These are phyloP conservation scores for Entomophthora muscae DNA, from an alignment of 371 early-diverging fungal species.

Conservation along the genomic window DNA sequence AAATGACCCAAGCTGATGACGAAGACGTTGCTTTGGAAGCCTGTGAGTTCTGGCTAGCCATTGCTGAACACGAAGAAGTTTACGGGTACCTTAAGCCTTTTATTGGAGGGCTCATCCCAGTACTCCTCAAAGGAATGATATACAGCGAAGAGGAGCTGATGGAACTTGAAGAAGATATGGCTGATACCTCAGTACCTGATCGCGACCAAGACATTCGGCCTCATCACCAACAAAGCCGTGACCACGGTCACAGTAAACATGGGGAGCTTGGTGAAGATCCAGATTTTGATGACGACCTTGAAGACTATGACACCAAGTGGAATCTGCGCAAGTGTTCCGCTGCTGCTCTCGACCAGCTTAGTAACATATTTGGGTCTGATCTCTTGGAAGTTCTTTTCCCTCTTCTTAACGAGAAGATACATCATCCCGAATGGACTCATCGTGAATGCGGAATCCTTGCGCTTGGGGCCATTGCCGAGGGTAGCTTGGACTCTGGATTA, in stretches of 20 bases:
- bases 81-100: constrained; percentile 58
- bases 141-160: constrained; percentile 81
- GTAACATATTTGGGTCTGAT: constrained; percentile 64
- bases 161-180: constrained; percentile 56
- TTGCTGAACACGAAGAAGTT: constrained; percentile 77
- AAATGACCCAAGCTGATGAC: constrained; percentile 66
- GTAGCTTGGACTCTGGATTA: constrained; percentile 14
- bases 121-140: constrained; percentile 82
- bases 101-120: constrained; percentile 67
- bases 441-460: constrained; percentile 91
- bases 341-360: constrained; percentile 84
- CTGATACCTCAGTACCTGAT: constrained; percentile 71
- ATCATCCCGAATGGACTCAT: constrained; percentile 68
- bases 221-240: constrained; percentile 66
- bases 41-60: constrained; percentile 92
- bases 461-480: constrained; percentile 92
- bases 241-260: constrained; percentile 43
- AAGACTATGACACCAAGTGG: constrained; percentile 83
- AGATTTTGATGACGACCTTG: constrained; percentile 69
- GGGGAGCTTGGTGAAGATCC: constrained; percentile 76
- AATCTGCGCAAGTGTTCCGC: constrained; percentile 95
- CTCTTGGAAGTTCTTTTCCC: constrained; percentile 69
- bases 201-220: constrained; percentile 82
- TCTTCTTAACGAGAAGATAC: constrained; percentile 59
- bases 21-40: constrained; percentile 79